phyloP scores from a whole-genome alignment of 2,329 filamentous ascomycete genomes.

The Ceratocystis colombiana region DNA sequence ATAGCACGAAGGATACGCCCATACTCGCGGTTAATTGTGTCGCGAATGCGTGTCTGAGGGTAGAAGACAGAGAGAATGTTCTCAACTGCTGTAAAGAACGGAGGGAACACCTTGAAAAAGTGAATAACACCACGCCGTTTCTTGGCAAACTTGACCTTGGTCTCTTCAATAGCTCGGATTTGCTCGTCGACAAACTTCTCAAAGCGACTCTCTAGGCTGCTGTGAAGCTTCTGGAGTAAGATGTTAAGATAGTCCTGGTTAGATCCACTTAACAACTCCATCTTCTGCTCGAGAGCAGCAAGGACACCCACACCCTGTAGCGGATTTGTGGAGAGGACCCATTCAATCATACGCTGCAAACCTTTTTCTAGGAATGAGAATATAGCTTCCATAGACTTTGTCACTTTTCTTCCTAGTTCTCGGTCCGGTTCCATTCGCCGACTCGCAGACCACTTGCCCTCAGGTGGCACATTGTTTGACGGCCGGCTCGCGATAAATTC shows the following conservation, averaged over 20 bases:
- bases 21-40: conserved; percentile 78
- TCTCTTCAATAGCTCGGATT: conserved; percentile 90
- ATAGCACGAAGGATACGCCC: conserved; percentile 82
- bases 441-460: conserved; percentile 26
- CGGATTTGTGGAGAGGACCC: conserved; percentile 69
- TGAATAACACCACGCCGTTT: conserved; percentile 94
- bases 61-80: conserved; percentile 61
- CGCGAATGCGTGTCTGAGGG: conserved; percentile 49
- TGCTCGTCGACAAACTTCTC: conserved; percentile 88
- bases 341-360: conserved; percentile 69
- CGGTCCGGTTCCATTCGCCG: conserved; percentile 74
- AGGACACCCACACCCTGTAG: conserved; percentile 82
- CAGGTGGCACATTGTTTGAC: conserved; percentile 24
- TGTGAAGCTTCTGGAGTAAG: conserved; percentile 68
- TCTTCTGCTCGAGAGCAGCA: conserved; percentile 66
- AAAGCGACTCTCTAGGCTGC: conserved; percentile 64
- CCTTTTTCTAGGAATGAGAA: conserved; percentile 75
- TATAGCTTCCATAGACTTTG: conserved; percentile 79
- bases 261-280: conserved; percentile 70
- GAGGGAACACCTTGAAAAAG: conserved; percentile 87
- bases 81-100: conserved; percentile 73
- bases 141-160: conserved; percentile 89
- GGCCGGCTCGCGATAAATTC: conserved; percentile 56
- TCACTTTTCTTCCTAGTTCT: conserved; percentile 70
- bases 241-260: conserved; percentile 86